These are phyloP conservation scores for Aspergillus sp. DNA, from an alignment of 2,329 filamentous ascomycete genomes.

Conservation along the genomic window DNA sequence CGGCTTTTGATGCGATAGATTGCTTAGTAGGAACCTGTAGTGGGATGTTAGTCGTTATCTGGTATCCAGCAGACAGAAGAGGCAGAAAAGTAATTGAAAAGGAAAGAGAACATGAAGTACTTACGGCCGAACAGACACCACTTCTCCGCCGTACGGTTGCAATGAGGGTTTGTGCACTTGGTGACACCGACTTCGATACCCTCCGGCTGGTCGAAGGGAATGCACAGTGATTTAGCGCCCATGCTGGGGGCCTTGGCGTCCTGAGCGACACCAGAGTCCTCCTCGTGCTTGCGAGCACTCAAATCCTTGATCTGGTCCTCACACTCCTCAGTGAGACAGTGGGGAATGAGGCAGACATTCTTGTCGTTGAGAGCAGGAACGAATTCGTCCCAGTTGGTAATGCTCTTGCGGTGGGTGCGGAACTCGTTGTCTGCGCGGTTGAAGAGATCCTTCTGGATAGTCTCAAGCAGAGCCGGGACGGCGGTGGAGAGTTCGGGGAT, in stretches of 20 bases:
- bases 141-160: constrained; percentile 65
- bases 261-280: constrained; percentile 59
- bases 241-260: constrained; percentile 68
- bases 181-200: constrained; percentile 73
- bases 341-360: constrained; percentile 87
- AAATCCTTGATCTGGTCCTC: constrained; percentile 94
- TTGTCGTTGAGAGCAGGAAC: constrained; percentile 82
- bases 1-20: not conserved
- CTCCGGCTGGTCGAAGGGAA: constrained; percentile 79
- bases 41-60: constrained; percentile 4
- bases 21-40: constrained; percentile 24
- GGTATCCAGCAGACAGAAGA: not conserved
- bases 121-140: constrained; percentile 90
- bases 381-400: constrained; percentile 87
- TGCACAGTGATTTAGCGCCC: constrained; percentile 70
- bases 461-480: constrained; percentile 75
- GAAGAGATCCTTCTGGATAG: constrained; percentile 79
- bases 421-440: constrained; percentile 70
- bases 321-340: constrained; percentile 76
- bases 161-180: constrained; percentile 88
- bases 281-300: constrained; percentile 64
- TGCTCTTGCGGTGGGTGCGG: constrained; percentile 68
- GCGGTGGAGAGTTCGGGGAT: constrained; percentile 66
- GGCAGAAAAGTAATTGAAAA: not conserved
- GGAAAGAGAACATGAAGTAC: constrained; percentile 8